Evolutionary conservation across 495 filamentous ascomycete species (phyloP).

Genomic region (Letharia lupina): DNA sequence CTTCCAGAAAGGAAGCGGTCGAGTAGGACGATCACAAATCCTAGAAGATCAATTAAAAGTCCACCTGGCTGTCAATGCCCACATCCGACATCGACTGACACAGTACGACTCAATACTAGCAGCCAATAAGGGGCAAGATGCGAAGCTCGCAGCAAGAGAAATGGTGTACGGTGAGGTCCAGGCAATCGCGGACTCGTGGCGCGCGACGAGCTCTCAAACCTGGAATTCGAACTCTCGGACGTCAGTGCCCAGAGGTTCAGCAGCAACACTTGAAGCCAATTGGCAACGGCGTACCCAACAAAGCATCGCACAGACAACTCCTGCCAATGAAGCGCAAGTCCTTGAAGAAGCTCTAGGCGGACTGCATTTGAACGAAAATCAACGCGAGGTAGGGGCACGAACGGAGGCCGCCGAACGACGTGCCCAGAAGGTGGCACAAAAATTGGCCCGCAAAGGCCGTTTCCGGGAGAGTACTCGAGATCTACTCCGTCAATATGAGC

Average conservation of each 20-base stretch:
- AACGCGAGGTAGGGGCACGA: not conserved
- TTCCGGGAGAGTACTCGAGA: not conserved
- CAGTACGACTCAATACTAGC: constrained; percentile 65
- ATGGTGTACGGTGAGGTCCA: not conserved
- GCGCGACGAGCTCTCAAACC: not conserved
- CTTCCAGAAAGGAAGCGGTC: constrained; percentile 16
- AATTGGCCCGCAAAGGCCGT: not conserved
- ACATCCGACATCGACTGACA: constrained; percentile 76
- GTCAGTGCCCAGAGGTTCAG: not conserved
- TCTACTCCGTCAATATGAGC: not conserved
- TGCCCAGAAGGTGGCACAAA: not conserved
- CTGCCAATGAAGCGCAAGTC: not conserved
- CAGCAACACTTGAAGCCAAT: not conserved
- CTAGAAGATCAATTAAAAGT: constrained; percentile 1
- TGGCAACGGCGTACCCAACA: not conserved
- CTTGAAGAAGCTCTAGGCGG: not conserved
- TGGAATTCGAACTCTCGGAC: not conserved
- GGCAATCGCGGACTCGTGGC: constrained; percentile 8
- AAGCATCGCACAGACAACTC: not conserved
- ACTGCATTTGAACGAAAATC: not conserved
- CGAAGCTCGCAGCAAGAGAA: constrained; percentile 9
- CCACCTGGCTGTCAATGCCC: constrained; percentile 64
- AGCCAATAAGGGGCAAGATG: constrained; percentile 22
- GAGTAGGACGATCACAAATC: constrained; percentile 1
- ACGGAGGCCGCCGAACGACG: not conserved